Base-by-base conservation (phyloP, 306 rosid genomes). In the Aeschynomene evenia region DNA sequence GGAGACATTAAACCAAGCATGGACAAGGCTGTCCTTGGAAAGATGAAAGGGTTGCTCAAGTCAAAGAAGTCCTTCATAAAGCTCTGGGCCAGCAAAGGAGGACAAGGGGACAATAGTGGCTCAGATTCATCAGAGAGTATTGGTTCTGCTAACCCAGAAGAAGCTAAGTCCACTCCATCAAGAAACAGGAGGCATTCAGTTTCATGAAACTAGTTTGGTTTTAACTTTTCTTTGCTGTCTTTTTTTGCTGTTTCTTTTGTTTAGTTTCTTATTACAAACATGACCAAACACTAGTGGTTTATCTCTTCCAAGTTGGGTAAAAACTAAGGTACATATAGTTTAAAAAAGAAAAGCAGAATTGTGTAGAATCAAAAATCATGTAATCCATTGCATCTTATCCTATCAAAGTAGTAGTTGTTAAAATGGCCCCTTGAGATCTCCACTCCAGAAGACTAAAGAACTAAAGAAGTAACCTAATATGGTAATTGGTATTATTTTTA, bases 121-220 rank as follows among this genome's bases (percentile, higher is more conserved):
- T 95, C 99, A 0, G 99, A 95, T 50, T 91, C 99, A 7, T 89
- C 97, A 0, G 97, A 82, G 54, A 87, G 97, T 53, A 88, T 77
- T 51, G 94, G 88, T 65, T 94, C 97, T 71, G 88, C 79, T 43
- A 85, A 85, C 60, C 97, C 91, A 4, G 99, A 94, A 79, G 99
- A 94, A 78, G 92, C 67, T 10, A 95, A 91, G 79, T 89, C 89
- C 10, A 91, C 97, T 7, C 95, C 97, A 58, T 91, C 89, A 15
- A 85, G 99, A 81, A 95, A 89, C 61, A 80, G 92, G 79, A 91
- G 99, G 83, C 87, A 87, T 84, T 91, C 99, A 54, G 97, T 91
- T 65, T 95, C 99, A n/a, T 95, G 76, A 87, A 61, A 39, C 31
- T 77, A 76, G 63, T 76, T 62, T 63, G 66, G 63, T 15, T 59